Percentiles rank a stretch among this genome's conserved stretches.
Evolutionary conservation across 441 rosid species (phyloP).

Genomic region (Daphne laureola): DNA sequence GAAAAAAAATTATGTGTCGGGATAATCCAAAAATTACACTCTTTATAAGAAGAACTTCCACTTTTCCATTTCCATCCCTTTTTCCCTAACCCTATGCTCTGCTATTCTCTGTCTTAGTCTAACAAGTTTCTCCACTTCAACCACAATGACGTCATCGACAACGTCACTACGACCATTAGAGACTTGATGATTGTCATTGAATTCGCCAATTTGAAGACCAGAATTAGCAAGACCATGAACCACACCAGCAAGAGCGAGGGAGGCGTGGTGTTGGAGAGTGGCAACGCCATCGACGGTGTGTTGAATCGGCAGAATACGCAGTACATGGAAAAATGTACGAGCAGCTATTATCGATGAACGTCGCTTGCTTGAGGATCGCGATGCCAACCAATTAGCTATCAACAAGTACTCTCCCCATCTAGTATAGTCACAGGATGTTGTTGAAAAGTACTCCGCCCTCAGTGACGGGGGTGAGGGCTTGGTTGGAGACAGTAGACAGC

Average conservation of each 20-base stretch:
- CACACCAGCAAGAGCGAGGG: constrained; percentile 37
- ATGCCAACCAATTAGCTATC: constrained; percentile 96
- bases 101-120: constrained; percentile 57
- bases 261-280: constrained; percentile 27
- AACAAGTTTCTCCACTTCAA: constrained; percentile 32
- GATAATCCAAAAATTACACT: no score
- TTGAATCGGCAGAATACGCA: constrained; percentile 87
- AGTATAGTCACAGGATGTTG: constrained; percentile 90
- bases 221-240: constrained; percentile 24
- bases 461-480: constrained; percentile 48
- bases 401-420: constrained; percentile 98
- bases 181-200: constrained; percentile 38
- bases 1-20: no score
- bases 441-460: constrained; percentile 75
- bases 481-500: constrained; percentile 78
- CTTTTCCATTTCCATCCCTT: no score
- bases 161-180: constrained; percentile 19
- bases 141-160: constrained; percentile 60
- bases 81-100: no score
- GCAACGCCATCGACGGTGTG: constrained; percentile 34
- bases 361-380: constrained; percentile 86
- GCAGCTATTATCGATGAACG: constrained; percentile 89
- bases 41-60: no score
- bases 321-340: constrained; percentile 76
- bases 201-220: constrained; percentile 41